Evolutionary conservation across 176 grass and related monocot species (phyloP).

Genomic region (Pontederia crassipes): DNA sequence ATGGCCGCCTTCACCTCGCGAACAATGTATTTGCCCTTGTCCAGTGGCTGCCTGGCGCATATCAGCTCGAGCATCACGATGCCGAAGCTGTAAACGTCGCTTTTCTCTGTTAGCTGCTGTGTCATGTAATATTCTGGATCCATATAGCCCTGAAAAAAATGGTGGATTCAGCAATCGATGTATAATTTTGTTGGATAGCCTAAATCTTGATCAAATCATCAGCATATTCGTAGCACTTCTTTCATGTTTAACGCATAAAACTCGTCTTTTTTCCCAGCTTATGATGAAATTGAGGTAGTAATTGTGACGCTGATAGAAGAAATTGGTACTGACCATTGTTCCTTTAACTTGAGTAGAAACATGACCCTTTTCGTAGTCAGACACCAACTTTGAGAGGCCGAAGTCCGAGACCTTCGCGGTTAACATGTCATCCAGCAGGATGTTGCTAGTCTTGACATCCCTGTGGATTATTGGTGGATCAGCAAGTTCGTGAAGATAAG

Average conservation of each 20-base stretch:
- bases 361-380: conserved; percentile 60
- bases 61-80: conserved; percentile 96
- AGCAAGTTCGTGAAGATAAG: conserved; percentile 91
- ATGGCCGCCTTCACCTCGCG: conserved; percentile 48
- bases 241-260: too few species aligned
- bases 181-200: background rate
- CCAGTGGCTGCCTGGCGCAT: conserved; percentile 63
- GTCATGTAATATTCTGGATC: conserved; percentile 95
- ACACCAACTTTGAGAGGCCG: conserved; percentile 73
- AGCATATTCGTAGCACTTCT: too few species aligned
- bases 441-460: conserved; percentile 92
- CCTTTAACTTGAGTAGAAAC: conserved; percentile 93
- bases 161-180: background rate
- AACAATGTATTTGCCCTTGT: conserved; percentile 82
- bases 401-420: conserved; percentile 97
- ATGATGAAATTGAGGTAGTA: background rate
- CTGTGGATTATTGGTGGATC: conserved; percentile 95
- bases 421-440: conserved; percentile 84
- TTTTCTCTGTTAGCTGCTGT: conserved; percentile 84
- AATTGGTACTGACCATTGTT: conserved; percentile 41
- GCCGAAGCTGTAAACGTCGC: conserved; percentile 93
- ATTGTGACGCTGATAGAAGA: conserved; percentile 2
- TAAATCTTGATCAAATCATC: too few species aligned
- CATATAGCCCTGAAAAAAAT: conserved; percentile 59
- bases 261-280: too few species aligned